Base-by-base conservation (phyloP, 2,329 filamentous ascomycete species). In the Graphium sp. region DNA sequence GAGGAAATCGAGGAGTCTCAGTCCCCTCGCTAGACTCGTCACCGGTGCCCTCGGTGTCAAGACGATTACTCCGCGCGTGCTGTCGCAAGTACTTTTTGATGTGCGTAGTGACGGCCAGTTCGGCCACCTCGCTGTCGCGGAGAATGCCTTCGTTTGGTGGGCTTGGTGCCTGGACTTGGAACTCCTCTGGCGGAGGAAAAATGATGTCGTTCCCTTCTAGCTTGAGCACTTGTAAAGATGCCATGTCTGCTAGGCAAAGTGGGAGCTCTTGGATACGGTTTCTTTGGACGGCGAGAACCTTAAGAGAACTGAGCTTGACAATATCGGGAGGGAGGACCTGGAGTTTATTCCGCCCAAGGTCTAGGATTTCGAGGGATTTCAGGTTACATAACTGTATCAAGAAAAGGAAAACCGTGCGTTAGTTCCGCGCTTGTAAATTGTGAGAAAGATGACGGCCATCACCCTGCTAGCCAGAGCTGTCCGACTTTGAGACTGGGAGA, bases 321-420 rank as follows among this genome's bases (percentile, higher is more conserved):
- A 94, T 80, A 30, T 85, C 78, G 26, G 75, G 69, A 0, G 87
- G 84, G 2, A 95, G 64, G 7, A 67, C 58, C 26, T 67, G 69
- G 35, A 95, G 73, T 48, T 78, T 82, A 48, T 95, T 95, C 41
- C 81, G 72, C 47, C 84, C 85, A 31, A 95, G 65, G 53, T 95
- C 87, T 35, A 95, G 67, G 34, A 94, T 93, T 53, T 95, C 85
- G 31, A 95, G 67, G 19, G 83, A 79, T 29, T 71, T 75, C 35
- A 95, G 64, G 49, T 84, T 74, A 47, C 87, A 85, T 33, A 95
- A 69, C 84, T 92, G 45, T 14, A 28, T 13, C n/a, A 19, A 20
- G 16, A 28, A 12, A 28, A 18, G n/a, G 7, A 22, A 5, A 13
- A 28, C 9, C 6, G 16, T 22, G 18, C 18, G 18, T 12, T n/a